phyloP scores from a whole-genome alignment of 345 rosid genomes.

The Salix purpurea region DNA sequence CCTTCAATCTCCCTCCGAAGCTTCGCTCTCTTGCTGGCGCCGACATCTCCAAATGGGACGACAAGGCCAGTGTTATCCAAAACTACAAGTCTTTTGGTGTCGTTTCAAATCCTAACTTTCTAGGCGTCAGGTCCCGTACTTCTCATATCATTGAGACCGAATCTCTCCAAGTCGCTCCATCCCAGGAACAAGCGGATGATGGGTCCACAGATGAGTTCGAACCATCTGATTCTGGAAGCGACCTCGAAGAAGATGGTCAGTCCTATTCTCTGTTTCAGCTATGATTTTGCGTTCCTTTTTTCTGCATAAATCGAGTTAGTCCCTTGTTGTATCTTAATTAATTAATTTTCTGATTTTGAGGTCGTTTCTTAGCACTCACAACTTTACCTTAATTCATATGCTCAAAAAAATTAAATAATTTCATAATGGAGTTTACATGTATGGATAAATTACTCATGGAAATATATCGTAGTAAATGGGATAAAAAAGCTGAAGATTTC shows the following conservation, averaged over 20 bases:
- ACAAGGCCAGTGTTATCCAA: constrained; percentile 63
- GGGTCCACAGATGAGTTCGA: constrained; percentile 45
- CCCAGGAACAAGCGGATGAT: constrained; percentile 26
- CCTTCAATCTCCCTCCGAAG: constrained; percentile 84
- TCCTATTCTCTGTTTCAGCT: neutral
- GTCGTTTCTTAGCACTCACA: too few relatives aligned
- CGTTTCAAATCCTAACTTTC: constrained; percentile 78
- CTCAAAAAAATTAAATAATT: too few relatives aligned
- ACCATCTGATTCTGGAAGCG: constrained; percentile 68
- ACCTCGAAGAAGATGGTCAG: constrained; percentile 88
- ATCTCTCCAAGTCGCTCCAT: constrained; percentile 63
- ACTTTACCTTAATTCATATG: too few relatives aligned
- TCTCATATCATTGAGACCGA: constrained; percentile 60
- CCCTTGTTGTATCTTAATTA: neutral
- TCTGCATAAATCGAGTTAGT: neutral
- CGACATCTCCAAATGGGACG: constrained; percentile 65
- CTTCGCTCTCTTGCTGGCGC: constrained; percentile 59
- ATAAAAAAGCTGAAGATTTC: too few relatives aligned
- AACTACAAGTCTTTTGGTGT: constrained; percentile 92
- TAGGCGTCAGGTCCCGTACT: constrained; percentile 70
- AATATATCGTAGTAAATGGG: too few relatives aligned
- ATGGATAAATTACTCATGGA: too few relatives aligned
- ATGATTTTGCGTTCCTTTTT: neutral
- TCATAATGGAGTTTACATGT: too few relatives aligned
- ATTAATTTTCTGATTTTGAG: neutral